Evolutionary conservation across 2,329 filamentous ascomycete genomes (phyloP).

Genomic region (Beauveria sp.): DNA sequence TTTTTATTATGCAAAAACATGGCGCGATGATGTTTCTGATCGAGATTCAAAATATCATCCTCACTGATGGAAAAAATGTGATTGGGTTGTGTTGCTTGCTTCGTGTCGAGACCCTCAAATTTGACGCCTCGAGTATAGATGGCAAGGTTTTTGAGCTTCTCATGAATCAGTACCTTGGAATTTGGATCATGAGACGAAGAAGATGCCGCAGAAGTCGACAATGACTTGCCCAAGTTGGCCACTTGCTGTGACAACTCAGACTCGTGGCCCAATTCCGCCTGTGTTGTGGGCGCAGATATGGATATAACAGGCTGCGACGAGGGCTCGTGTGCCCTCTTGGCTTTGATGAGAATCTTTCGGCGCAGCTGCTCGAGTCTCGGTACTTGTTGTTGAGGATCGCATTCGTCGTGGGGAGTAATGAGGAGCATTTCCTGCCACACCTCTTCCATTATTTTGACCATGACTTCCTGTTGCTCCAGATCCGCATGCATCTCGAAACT

Average conservation of each 20-base stretch:
- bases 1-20: constrained; percentile 83
- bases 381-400: constrained; percentile 47
- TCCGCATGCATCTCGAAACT: constrained; percentile 88
- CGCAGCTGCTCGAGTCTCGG: constrained; percentile 64
- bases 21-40: constrained; percentile 57
- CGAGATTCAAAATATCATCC: constrained; percentile 56
- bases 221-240: not conserved
- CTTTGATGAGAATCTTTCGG: constrained; percentile 77
- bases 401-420: constrained; percentile 44
- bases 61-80: constrained; percentile 89
- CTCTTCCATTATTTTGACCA: constrained; percentile 90
- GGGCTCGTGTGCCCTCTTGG: constrained; percentile 50
- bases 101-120: constrained; percentile 64
- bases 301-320: constrained; percentile 12
- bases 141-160: constrained; percentile 64
- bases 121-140: constrained; percentile 83
- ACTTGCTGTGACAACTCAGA: not conserved
- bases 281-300: constrained; percentile 12
- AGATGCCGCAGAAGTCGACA: not conserved
- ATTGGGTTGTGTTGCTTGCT: constrained; percentile 48
- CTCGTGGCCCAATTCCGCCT: constrained; percentile 18
- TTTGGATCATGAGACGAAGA: constrained; percentile 15
- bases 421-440: constrained; percentile 74
- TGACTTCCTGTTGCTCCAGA: constrained; percentile 74
- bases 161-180: constrained; percentile 55